These are phyloP conservation scores for Corymbia calophylla DNA, from an alignment of 441 rosid genomes.

Conservation along the genomic window DNA sequence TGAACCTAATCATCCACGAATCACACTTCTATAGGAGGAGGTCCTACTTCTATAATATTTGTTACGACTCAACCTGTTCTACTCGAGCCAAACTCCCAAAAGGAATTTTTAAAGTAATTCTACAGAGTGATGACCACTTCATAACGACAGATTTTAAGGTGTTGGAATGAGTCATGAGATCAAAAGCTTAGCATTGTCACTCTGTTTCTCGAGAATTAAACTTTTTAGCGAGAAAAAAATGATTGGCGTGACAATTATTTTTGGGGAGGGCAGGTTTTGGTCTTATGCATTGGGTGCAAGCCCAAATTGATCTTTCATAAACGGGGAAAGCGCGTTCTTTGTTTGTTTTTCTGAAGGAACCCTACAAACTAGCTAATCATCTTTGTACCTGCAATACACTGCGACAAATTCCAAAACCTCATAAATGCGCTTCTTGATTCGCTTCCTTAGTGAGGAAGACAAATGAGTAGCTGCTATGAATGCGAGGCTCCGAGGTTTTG, in stretches of 20 bases:
- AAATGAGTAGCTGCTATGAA: background rate
- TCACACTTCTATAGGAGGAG: no score
- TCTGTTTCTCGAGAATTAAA: background rate
- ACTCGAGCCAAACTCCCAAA: background rate
- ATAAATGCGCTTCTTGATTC: background rate
- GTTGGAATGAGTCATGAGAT: background rate
- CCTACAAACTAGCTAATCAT: background rate
- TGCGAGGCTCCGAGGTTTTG: background rate
- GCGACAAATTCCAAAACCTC: background rate
- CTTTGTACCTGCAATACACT: background rate
- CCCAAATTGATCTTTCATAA: background rate
- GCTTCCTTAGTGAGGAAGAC: background rate
- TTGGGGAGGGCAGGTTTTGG: background rate
- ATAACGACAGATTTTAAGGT: background rate
- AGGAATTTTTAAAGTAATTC: background rate
- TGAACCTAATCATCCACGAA: background rate
- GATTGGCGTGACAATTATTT: background rate
- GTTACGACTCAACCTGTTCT: background rate
- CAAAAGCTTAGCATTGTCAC: background rate
- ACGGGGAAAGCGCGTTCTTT: background rate
- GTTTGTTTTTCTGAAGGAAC: background rate
- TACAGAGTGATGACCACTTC: background rate
- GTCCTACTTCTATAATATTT: background rate
- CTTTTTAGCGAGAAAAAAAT: background rate
- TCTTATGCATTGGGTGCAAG: background rate